These are phyloP conservation scores for Chenopodium berlandieri DNA, from an alignment of 148 eudicot species.

Conservation along the genomic window DNA sequence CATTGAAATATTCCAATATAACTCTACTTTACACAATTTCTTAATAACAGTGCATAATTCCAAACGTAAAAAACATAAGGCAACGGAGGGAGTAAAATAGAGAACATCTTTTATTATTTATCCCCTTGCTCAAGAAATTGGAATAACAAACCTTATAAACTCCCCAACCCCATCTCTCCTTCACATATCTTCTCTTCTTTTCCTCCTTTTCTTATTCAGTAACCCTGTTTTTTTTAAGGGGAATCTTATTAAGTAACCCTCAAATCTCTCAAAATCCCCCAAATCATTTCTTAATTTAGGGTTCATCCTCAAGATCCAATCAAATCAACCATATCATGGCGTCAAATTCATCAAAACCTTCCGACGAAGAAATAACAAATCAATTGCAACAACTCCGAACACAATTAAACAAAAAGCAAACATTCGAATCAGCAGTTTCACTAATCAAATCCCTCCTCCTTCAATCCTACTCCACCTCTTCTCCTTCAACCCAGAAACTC, in stretches of 20 bases:
- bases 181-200: neutral
- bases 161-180: neutral
- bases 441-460: conserved; percentile 55
- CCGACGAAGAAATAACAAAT: conserved; percentile 17
- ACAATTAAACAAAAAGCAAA: conserved; percentile 62
- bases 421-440: conserved; percentile 63
- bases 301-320: conserved; percentile 4
- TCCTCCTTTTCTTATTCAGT: neutral
- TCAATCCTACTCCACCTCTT: conserved; percentile 52
- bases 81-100: no score
- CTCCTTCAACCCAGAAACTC: conserved; percentile 52
- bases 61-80: no score
- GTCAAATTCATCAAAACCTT: neutral
- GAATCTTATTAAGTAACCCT: no score
- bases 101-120: neutral
- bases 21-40: no score
- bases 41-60: no score
- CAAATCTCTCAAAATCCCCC: neutral
- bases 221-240: no score
- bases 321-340: neutral
- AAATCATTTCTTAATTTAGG: neutral
- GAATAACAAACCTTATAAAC: neutral
- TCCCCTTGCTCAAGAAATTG: conserved; percentile 15
- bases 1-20: no score
- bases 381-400: conserved; percentile 61